Base-by-base conservation (phyloP, 805 yeast genomes). In the Candida methanosorbosa region DNA sequence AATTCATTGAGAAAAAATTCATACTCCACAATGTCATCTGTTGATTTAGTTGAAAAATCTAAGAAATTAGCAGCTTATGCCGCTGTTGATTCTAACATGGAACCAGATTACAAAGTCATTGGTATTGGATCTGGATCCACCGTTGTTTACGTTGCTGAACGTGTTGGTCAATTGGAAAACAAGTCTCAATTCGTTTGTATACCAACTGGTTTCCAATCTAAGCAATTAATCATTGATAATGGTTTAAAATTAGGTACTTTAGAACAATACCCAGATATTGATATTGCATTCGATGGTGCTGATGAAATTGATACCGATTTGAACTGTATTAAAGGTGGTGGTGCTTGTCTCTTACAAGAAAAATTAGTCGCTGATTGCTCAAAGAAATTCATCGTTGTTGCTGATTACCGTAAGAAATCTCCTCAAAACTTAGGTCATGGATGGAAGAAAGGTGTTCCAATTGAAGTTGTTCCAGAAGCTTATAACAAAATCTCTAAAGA, bases 91-190 rank as follows among this genome's bases (percentile, higher is more conserved):
- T 88, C 84, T 36, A 80, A 87, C 51, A 70, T 84, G 54, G 81
- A 84, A 23, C 57, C 69, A 17, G 46, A 63, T 26, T 85, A 87
- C 43, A 76, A 70, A 48, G 81, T 85, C 13, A 71, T 92, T 14
- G 99, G 98, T 27, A 77, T 92, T 41, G 99, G 99, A 11, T 85
- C 96, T 18, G 99, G 99, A 2, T 81, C 95, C 17, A 92, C 99
- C 0, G 98, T 92, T 4, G 83, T 92, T n/a, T 92, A 85, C 56
- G 95, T 83, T 39, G 98, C 96, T 18, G 97, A 92, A 58, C 70
- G 97, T 50, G 71, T 92, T 37, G 95, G 94, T 8, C 87, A 82
- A 57, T 60, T 72, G 39, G 37, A 51, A 24, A 61, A 68, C 45
- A 74, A 80, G 50, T 47, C 54, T 18, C 55, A 70, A 29, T 77